Evolutionary conservation across 257 asterid species (phyloP).

Genomic region (Lavandula angustifolia): DNA sequence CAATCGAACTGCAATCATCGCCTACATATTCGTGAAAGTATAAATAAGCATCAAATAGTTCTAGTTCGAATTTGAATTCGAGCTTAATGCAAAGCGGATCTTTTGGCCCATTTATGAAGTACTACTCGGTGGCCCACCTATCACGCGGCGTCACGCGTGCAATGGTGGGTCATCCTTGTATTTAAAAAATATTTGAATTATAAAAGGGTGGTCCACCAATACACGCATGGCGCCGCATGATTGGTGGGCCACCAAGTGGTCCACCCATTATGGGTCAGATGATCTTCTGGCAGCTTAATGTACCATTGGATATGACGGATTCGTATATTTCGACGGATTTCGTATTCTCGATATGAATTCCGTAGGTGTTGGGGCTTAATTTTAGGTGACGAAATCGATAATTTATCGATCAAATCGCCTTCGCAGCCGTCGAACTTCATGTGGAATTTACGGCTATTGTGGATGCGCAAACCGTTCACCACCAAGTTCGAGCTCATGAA

Average conservation of each 20-base stretch:
- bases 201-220: no score
- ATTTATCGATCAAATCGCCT: conserved; percentile 59
- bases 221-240: no score
- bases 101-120: no score
- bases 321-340: conserved; percentile 76
- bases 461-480: conserved; percentile 61
- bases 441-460: conserved; percentile 90
- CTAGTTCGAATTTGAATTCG: neutral
- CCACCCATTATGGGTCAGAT: no score
- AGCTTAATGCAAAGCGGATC: neutral
- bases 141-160: no score
- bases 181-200: no score
- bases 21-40: conserved; percentile 43
- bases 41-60: neutral
- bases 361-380: conserved; percentile 92
- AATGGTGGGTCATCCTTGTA: no score
- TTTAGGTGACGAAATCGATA: conserved; percentile 85
- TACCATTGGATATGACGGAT: conserved; percentile 77
- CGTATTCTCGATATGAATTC: conserved; percentile 85
- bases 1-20: conserved; percentile 94
- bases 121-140: no score
- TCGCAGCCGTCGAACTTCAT: conserved; percentile 87
- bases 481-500: conserved; percentile 89
- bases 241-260: no score
- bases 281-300: no score